Conservation (phyloP, 2,329 filamentous ascomycete species). For the Verruconis gallopava region DNA sequence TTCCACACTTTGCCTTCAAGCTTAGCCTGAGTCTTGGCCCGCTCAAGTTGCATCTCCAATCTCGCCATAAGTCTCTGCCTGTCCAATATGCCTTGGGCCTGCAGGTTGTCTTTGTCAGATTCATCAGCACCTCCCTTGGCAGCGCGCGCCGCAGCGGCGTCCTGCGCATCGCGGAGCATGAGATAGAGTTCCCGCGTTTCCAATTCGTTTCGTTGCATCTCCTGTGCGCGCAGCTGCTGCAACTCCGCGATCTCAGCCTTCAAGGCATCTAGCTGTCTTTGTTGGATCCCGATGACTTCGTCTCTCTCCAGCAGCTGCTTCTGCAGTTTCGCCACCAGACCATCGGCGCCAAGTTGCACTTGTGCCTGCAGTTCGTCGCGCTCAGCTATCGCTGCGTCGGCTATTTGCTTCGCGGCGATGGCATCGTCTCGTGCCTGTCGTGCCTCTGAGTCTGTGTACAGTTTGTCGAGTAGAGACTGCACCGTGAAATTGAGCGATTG, state of each 20-base stretch:
- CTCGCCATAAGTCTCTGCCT: conserved; percentile 86
- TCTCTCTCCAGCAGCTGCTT: conserved; percentile 88
- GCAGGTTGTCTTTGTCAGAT: conserved; percentile 45
- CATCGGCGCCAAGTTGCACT: conserved; percentile 83
- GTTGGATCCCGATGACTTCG: conserved; percentile 78
- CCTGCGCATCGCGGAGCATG: conserved; percentile 94
- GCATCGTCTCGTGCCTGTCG: conserved; percentile 86
- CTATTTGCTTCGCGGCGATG: conserved; percentile 78
- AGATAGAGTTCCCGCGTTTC: conserved; percentile 95
- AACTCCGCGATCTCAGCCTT: conserved; percentile 83
- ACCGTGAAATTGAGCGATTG: conserved; percentile 97
- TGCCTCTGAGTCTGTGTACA: conserved; percentile 93
- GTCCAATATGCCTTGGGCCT: conserved; percentile 86
- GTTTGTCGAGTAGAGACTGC: conserved; percentile 83
- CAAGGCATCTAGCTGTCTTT: conserved; percentile 71
- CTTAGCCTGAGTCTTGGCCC: conserved; percentile 96
- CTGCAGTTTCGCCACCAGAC: conserved; percentile 82
- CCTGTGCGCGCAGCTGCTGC: conserved; percentile 74
- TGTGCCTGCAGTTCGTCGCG: conserved; percentile 86
- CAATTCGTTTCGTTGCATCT: conserved; percentile 86
- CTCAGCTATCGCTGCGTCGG: conserved; percentile 90
- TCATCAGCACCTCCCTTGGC: conserved; percentile 13
- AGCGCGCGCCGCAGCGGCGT: conserved; percentile 85
- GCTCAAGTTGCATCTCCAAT: conserved; percentile 86
- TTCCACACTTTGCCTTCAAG: conserved; percentile 90